Evolutionary conservation across 257 asterid species (phyloP).

Genomic region (Datura wrightii): DNA sequence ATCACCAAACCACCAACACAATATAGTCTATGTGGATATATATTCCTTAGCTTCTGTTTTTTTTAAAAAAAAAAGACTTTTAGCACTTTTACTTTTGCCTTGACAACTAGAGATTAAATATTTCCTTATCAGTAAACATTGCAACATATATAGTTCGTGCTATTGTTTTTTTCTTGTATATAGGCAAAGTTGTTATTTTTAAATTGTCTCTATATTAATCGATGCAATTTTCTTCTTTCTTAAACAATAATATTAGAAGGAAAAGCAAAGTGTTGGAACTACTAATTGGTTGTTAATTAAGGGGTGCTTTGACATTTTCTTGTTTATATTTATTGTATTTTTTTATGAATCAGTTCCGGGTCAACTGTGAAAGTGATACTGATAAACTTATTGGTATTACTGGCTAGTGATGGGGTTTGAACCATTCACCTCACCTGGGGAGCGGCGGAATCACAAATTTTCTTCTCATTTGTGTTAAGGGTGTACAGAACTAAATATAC

Average conservation of each 20-base stretch:
- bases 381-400: too few relatives aligned
- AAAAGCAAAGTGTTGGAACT: neutral
- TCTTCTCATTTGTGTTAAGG: too few relatives aligned
- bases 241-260: neutral
- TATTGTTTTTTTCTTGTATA: neutral
- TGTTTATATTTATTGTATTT: neutral
- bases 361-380: neutral
- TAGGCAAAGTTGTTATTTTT: neutral
- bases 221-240: neutral
- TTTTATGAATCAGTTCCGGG: neutral
- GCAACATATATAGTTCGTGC: neutral
- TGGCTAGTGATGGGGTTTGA: too few relatives aligned
- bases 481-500: too few relatives aligned
- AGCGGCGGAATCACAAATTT: too few relatives aligned
- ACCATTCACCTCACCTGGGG: too few relatives aligned
- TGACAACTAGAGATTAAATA: neutral
- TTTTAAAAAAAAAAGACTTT: neutral
- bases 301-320: neutral
- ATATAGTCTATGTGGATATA: neutral
- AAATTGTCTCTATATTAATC: neutral
- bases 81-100: neutral
- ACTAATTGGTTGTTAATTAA: neutral
- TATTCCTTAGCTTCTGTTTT: neutral
- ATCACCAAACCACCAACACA: constrained; percentile 6
- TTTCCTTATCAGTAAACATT: neutral